Evolutionary conservation across 2,329 filamentous ascomycete species (phyloP).

Genomic region (Xylaria digitata): DNA sequence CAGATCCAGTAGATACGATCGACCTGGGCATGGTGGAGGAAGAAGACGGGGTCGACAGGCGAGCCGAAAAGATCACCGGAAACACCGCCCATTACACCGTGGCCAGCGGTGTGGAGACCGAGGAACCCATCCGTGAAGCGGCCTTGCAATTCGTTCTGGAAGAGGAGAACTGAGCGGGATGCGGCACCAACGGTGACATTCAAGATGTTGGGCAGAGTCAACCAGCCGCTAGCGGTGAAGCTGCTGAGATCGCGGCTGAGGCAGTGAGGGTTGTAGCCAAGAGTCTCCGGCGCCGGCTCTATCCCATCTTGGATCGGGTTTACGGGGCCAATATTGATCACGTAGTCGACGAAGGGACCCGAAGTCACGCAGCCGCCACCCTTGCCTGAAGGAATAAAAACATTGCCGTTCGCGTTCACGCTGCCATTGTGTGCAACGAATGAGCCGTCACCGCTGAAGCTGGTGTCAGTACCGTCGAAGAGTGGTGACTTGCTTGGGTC

Average conservation of each 20-base stretch:
- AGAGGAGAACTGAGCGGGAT: constrained; percentile 37
- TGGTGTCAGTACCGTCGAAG: constrained; percentile 65
- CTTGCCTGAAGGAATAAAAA: constrained; percentile 57
- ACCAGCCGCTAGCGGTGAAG: constrained; percentile 38
- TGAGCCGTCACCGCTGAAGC: constrained; percentile 61
- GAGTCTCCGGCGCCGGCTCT: constrained; percentile 4
- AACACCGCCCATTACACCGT: constrained; percentile 48
- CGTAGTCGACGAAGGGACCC: constrained; percentile 54
- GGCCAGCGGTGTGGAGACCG: constrained; percentile 48
- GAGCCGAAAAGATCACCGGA: constrained; percentile 43
- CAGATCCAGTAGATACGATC: constrained; percentile 48
- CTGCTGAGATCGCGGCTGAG: constrained; percentile 42
- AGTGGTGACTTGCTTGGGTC: constrained; percentile 62
- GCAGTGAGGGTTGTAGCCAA: constrained; percentile 45
- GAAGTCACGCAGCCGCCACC: constrained; percentile 64
- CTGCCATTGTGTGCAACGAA: constrained; percentile 43
- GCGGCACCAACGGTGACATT: constrained; percentile 43
- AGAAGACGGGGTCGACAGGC: constrained; percentile 46
- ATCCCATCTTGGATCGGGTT: constrained; percentile 40
- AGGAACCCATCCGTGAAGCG: constrained; percentile 47
- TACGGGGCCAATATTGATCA: constrained; percentile 49
- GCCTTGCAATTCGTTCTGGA: constrained; percentile 50
- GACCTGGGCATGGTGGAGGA: constrained; percentile 45
- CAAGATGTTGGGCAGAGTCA: constrained; percentile 42
- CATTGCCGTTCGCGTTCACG: constrained; percentile 39